Conservation (phyloP, 148 eudicot genomes). For the Cornus kousa region DNA sequence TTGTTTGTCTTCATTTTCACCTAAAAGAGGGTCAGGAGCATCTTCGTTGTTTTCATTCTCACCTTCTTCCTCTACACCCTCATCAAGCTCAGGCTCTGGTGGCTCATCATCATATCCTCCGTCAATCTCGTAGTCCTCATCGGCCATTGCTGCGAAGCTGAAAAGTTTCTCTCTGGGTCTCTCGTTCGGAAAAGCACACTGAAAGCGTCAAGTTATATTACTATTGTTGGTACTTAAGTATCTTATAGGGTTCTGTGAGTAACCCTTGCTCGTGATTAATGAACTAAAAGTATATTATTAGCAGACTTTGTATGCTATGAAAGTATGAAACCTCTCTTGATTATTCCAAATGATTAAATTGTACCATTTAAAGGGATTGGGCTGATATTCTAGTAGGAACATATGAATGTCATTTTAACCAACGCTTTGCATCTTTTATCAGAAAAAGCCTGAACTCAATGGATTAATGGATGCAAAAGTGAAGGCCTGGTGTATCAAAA, state of each 20-base stretch:
- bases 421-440: too few relatives aligned
- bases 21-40: constrained; percentile 48
- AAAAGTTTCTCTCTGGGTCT: too few relatives aligned
- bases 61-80: constrained; percentile 61
- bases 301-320: neutral
- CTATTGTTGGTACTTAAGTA: neutral
- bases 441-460: neutral
- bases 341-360: neutral
- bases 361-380: neutral
- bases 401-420: too few relatives aligned
- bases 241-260: too few relatives aligned
- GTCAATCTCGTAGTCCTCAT: too few relatives aligned
- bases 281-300: neutral
- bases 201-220: too few relatives aligned
- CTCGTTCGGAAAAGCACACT: too few relatives aligned
- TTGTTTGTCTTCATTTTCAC: constrained; percentile 68
- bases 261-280: neutral
- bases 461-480: neutral
- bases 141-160: too few relatives aligned
- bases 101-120: too few relatives aligned
- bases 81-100: too few relatives aligned
- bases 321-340: neutral
- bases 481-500: neutral
- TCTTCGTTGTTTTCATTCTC: constrained; percentile 59
- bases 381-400: neutral